A percentile compares a stretch with the other conserved stretches of the same genome.
Conservation (phyloP, 139 green algal species). For the Volvox reticuliferus region DNA sequence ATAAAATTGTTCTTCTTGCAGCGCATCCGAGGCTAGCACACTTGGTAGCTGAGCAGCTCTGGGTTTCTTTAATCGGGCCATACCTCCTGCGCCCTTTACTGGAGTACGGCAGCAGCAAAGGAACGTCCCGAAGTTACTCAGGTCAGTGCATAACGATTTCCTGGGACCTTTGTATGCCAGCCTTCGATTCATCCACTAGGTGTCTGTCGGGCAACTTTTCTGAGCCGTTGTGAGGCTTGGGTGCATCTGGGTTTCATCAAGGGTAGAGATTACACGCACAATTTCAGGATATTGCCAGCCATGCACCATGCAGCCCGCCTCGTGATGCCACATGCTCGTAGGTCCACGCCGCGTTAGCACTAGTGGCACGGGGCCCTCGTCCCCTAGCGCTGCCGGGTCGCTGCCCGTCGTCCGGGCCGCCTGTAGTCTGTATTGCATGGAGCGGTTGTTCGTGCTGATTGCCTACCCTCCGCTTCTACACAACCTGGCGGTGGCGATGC, state of each 20-base stretch:
- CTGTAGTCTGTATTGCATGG: constrained; percentile 77
- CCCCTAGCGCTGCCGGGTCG: not conserved
- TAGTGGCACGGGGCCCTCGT: not conserved
- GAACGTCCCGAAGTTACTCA: not conserved
- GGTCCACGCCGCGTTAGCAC: not conserved
- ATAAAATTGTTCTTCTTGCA: constrained; percentile 29
- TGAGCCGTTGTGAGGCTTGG: too few species aligned
- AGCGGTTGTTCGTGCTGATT: constrained; percentile 84
- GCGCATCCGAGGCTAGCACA: constrained; percentile 52
- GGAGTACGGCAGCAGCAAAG: constrained; percentile 48
- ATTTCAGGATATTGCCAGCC: not conserved
- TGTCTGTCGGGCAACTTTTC: too few species aligned
- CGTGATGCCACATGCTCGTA: not conserved
- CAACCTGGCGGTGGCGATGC: constrained; percentile 66
- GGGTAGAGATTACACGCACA: too few species aligned
- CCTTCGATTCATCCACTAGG: too few species aligned
- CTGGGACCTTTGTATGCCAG: too few species aligned
- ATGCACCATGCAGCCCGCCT: not conserved
- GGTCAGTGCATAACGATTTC: not conserved
- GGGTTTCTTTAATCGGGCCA: constrained; percentile 71
- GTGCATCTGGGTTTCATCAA: too few species aligned
- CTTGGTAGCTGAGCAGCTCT: constrained; percentile 71
- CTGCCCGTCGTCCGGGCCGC: constrained; percentile 20
- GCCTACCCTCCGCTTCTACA: constrained; percentile 63
- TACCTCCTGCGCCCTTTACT: constrained; percentile 79